Conservation (phyloP, 2,329 filamentous ascomycete genomes). For the Fusarium acutatum region DNA sequence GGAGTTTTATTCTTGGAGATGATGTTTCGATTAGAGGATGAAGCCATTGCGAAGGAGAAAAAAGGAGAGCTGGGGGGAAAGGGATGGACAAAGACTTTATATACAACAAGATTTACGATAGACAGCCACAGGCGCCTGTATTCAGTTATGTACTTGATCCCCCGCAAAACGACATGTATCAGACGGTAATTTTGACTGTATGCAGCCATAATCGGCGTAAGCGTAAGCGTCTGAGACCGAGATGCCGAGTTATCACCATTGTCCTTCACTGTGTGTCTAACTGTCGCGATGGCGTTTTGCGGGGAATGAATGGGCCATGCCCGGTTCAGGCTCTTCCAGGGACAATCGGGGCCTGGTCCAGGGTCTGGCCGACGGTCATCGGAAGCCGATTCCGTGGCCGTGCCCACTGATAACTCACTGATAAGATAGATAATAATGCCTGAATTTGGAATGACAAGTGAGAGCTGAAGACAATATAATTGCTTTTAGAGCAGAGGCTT, state of each 20-base stretch:
- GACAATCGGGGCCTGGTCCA: not conserved
- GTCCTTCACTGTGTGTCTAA: not conserved
- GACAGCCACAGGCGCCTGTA: not conserved
- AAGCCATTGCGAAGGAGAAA: conserved; percentile 16
- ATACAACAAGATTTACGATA: not conserved
- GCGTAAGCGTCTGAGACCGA: conserved; percentile 25
- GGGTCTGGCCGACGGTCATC: conserved; percentile 18
- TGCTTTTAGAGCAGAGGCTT: not conserved
- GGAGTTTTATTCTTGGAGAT: conserved; percentile 30
- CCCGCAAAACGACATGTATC: conserved; percentile 2
- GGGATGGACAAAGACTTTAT: conserved; percentile 3
- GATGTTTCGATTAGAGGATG: conserved; percentile 19
- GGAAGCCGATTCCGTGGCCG: conserved; percentile 19
- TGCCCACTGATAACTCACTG: conserved; percentile 14
- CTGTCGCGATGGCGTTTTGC: conserved; percentile 19
- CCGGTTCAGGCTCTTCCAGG: not conserved
- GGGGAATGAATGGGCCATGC: conserved; percentile 12
- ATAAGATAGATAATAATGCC: not conserved
- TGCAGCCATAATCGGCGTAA: conserved; percentile 13
- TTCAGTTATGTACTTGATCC: conserved; percentile 18
- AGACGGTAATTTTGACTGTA: conserved; percentile 26
- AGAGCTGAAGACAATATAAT: not conserved
- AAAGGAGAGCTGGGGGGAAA: not conserved
- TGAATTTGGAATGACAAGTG: not conserved
- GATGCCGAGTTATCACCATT: conserved; percentile 42